Base-by-base conservation (phyloP, 2,329 filamentous ascomycete species). In the Aspergillus sp. region DNA sequence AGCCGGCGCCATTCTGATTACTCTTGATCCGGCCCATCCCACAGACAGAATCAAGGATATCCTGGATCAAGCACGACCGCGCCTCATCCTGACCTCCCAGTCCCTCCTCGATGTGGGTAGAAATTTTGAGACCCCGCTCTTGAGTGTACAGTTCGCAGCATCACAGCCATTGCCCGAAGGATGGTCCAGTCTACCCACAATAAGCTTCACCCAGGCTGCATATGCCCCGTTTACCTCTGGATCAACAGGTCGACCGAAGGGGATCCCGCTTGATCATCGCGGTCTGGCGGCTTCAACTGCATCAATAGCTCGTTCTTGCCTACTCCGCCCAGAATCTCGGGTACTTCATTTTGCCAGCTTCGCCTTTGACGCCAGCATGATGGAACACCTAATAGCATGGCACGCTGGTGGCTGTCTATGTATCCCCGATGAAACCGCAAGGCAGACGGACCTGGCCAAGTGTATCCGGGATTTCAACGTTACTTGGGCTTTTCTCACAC, bases 401-500 rank as follows among this genome's bases (percentile, higher is more conserved):
- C 4, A 61, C 60, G 15, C 36, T 60, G 64, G 64, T 13, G 60
- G 64, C 6, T 66, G 64, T 13, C 49, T 66, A 2, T 66, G 64
- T 17, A 57, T 66, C 7, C 64, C 64, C 0, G 50, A 53, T 5
- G n/a, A 41, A 4, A 48, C 19, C 9, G 56, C 58, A 19, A 62
- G 64, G 36, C 58, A 59, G 76, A 82, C 49, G 32, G 32, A 36
- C 74, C 85, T 8, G 71, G 74, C 1, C 77, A 76, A 0, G 76
- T 76, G 32, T 0, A 81, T 86, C 32, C 76, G 78, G 0, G 81
- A 36, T 21, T 62, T 82, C 75, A 70, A 78, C 6, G 79, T 81
- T 23, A 82, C 77, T 36, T 81, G 78, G 78, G 81, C 79, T 1
- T 82, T 84, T 67, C 79, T 88, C 70, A 88, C 48, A 6, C 48